phyloP scores from a whole-genome alignment of 257 asterid genomes.

The Solanum dulcamara region DNA sequence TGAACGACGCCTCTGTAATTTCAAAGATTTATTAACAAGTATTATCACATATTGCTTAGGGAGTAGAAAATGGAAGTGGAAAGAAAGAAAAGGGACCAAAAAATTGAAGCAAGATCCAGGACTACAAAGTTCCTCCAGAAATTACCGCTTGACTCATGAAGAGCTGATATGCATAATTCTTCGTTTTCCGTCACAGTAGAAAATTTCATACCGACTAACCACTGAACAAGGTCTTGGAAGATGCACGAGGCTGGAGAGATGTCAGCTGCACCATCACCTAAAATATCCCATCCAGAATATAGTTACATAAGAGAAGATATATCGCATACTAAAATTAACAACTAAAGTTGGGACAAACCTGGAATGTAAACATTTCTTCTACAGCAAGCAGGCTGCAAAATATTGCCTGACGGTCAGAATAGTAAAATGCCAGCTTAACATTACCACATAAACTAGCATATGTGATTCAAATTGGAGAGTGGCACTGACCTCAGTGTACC shows the following conservation, averaged over 20 bases:
- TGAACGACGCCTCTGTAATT: not conserved
- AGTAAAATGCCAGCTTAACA: not conserved
- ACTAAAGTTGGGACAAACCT: slow-evolving; percentile 31
- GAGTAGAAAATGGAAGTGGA: not conserved
- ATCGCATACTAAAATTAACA: not conserved
- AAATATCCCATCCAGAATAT: slow-evolving; percentile 1
- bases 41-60: not conserved
- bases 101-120: not conserved
- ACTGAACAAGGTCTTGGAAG: slow-evolving; percentile 65
- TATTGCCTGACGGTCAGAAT: slow-evolving; percentile 3
- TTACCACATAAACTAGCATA: slow-evolving; percentile 8
- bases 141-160: slow-evolving; percentile 81
- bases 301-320: not conserved
- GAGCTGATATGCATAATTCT: slow-evolving; percentile 30
- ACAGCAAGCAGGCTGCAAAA: slow-evolving; percentile 69
- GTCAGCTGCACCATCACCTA: slow-evolving; percentile 39
- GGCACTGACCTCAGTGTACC: slow-evolving; percentile 4
- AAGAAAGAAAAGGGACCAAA: not conserved
- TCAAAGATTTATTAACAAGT: not conserved
- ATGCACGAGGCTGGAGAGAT: slow-evolving; percentile 31
- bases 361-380: slow-evolving; percentile 29
- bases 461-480: slow-evolving; percentile 23
- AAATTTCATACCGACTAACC: slow-evolving; percentile 53
- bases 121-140: not conserved
- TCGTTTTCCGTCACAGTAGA: slow-evolving; percentile 37